phyloP scores from a whole-genome alignment of 140 eudicot species.

The Artemisia princeps region DNA sequence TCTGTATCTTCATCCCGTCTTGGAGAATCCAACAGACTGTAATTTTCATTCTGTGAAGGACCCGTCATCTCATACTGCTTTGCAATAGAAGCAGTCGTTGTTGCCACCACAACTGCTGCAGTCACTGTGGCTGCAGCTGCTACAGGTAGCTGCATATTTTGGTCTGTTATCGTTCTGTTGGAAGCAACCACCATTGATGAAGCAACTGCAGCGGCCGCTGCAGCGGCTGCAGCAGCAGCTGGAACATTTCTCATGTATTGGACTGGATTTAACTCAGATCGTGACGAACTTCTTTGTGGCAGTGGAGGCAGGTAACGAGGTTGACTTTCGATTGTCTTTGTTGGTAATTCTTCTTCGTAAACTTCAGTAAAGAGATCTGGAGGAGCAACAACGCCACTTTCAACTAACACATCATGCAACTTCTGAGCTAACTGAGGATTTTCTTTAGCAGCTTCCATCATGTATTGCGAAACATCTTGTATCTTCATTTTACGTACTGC shows the following conservation, averaged over 20 bases:
- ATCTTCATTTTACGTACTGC: conserved; percentile 73
- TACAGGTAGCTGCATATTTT: conserved; percentile 63
- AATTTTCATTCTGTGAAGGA: not conserved
- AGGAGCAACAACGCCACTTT: conserved; percentile 95
- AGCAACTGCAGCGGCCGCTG: conserved; percentile 83
- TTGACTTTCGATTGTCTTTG: conserved; percentile 18
- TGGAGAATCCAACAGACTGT: conserved; percentile 14
- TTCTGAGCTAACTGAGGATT: conserved; percentile 92
- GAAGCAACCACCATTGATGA: conserved; percentile 80
- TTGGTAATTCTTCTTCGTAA: conserved; percentile 41
- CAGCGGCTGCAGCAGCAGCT: conserved; percentile 50
- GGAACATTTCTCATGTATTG: conserved; percentile 42
- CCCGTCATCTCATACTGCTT: conserved; percentile 46
- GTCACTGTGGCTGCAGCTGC: conserved; percentile 85
- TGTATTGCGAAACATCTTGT: conserved; percentile 81
- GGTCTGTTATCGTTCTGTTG: conserved; percentile 38
- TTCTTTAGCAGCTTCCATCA: conserved; percentile 98
- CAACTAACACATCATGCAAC: conserved; percentile 79
- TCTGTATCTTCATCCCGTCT: conserved; percentile 44
- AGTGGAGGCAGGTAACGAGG: conserved; percentile 67
- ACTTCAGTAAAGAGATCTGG: conserved; percentile 69
- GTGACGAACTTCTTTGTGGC: conserved; percentile 37
- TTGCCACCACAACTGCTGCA: conserved; percentile 83
- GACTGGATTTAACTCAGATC: conserved; percentile 33
- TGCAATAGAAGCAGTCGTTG: conserved; percentile 62